phyloP scores from a whole-genome alignment of 495 filamentous ascomycete genomes.

The Penicillium simplicissimum region DNA sequence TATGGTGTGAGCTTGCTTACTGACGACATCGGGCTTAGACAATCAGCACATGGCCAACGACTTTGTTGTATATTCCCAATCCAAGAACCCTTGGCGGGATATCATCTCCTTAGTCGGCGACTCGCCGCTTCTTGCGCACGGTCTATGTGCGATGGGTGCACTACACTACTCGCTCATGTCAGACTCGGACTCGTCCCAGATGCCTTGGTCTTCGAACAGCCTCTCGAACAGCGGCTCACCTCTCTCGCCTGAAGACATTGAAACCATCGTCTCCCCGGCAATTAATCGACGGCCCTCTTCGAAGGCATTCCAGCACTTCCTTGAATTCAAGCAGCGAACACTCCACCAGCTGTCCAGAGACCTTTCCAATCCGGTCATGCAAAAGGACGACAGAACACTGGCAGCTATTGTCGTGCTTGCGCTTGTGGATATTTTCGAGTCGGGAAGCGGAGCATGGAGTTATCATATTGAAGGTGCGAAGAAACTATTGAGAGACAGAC shows the following conservation, averaged over 20 bases:
- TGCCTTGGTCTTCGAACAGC: slow-evolving; percentile 40
- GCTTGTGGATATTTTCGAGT: slow-evolving; percentile 47
- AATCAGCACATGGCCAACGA: slow-evolving; percentile 37
- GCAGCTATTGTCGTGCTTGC: slow-evolving; percentile 47
- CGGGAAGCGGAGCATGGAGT: slow-evolving; percentile 49
- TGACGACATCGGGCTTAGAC: slow-evolving; percentile 26
- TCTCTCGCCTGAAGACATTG: slow-evolving; percentile 31
- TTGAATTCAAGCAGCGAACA: slow-evolving; percentile 46
- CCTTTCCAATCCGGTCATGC: slow-evolving; percentile 35
- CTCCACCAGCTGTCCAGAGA: slow-evolving; percentile 43
- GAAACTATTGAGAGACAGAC: slow-evolving; percentile 38
- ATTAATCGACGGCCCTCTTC: slow-evolving; percentile 31
- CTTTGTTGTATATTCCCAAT: slow-evolving; percentile 42
- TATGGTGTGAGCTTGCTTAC: not conserved
- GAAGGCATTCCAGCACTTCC: slow-evolving; percentile 43
- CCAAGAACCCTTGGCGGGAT: slow-evolving; percentile 45
- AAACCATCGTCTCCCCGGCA: slow-evolving; percentile 32
- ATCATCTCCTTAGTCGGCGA: slow-evolving; percentile 40
- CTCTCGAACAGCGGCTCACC: slow-evolving; percentile 16
- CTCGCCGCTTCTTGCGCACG: slow-evolving; percentile 42
- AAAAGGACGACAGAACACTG: slow-evolving; percentile 43
- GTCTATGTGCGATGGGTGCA: slow-evolving; percentile 44
- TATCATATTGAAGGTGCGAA: slow-evolving; percentile 52
- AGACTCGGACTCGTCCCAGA: slow-evolving; percentile 36
- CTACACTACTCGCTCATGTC: slow-evolving; percentile 43